A percentile compares a stretch with the other conserved stretches of the same genome.
phyloP scores from a whole-genome alignment of 345 rosid genomes.

The Ailanthus altissimus region DNA sequence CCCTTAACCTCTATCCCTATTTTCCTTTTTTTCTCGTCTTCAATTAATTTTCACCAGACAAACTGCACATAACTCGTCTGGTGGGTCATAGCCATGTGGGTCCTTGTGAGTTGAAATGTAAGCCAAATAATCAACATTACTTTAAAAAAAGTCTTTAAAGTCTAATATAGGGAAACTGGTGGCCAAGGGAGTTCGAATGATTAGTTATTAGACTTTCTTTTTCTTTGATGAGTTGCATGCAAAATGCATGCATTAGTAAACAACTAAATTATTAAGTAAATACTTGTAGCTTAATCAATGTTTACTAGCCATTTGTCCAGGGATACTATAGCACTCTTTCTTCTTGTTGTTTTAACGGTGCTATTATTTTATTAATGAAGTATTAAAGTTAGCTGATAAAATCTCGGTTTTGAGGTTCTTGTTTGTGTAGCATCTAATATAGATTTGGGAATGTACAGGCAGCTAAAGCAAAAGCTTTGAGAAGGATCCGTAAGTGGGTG shows the following conservation, averaged over 20 bases:
- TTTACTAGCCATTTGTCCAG: too few relatives aligned
- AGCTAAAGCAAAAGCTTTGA: not conserved
- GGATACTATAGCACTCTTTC: not conserved
- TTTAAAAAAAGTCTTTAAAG: not conserved
- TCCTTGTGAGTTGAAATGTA: not conserved
- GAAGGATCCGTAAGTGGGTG: not conserved
- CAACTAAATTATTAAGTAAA: not conserved
- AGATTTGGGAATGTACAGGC: not conserved
- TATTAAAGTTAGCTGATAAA: constrained; percentile 3
- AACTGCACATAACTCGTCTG: not conserved
- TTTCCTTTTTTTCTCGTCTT: not conserved
- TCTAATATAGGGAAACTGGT: too few relatives aligned
- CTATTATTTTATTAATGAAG: not conserved
- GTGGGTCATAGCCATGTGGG: not conserved
- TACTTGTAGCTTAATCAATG: too few relatives aligned
- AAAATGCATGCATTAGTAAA: not conserved
- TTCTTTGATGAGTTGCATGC: not conserved
- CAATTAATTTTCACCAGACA: not conserved
- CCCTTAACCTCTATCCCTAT: not conserved
- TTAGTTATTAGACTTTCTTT: not conserved
- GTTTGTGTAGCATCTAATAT: not conserved
- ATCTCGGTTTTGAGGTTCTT: not conserved
- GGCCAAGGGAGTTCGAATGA: too few relatives aligned
- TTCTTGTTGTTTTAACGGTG: not conserved
- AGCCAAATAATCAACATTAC: not conserved